Conservation (phyloP, 1,284 basidiomycete species). For the Sanguinoderma infundibulare region DNA sequence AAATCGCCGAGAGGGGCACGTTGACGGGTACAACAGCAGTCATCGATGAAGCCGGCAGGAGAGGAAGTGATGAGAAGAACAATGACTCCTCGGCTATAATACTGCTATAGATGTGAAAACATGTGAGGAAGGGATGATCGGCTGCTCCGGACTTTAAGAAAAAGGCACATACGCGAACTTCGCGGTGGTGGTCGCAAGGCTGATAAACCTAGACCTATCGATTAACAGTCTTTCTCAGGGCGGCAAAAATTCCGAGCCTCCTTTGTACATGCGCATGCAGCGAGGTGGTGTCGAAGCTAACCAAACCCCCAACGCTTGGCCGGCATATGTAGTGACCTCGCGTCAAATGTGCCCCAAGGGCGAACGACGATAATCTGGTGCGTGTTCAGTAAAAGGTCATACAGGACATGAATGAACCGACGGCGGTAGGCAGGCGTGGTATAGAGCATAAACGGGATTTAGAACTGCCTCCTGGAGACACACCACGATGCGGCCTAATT, state of each 20-base stretch:
- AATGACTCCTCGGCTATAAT: not conserved
- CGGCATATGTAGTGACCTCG: not conserved
- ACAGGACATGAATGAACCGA: not conserved
- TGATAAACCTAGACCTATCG: slow-evolving; percentile 2
- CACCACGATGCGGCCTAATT: not conserved
- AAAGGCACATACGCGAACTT: not conserved
- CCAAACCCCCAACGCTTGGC: not conserved
- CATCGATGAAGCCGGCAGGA: not conserved
- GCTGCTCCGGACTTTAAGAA: not conserved
- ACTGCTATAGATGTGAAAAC: not conserved
- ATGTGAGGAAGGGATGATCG: not conserved
- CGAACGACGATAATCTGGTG: not conserved
- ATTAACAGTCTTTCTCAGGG: slow-evolving; percentile 6
- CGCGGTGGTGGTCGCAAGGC: not conserved
- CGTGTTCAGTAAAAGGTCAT: not conserved
- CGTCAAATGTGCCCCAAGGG: not conserved
- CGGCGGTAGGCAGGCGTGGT: not conserved
- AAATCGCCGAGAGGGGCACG: not conserved
- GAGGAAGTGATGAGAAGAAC: not conserved
- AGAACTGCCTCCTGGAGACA: not conserved
- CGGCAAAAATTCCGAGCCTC: slow-evolving; percentile 7
- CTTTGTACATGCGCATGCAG: slow-evolving; percentile 10
- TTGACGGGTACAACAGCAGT: not conserved
- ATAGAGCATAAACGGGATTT: not conserved
- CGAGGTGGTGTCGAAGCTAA: slow-evolving; percentile 3